Base-by-base conservation (phyloP, 2,329 filamentous ascomycete species). In the Decorospora gaudefroyi region DNA sequence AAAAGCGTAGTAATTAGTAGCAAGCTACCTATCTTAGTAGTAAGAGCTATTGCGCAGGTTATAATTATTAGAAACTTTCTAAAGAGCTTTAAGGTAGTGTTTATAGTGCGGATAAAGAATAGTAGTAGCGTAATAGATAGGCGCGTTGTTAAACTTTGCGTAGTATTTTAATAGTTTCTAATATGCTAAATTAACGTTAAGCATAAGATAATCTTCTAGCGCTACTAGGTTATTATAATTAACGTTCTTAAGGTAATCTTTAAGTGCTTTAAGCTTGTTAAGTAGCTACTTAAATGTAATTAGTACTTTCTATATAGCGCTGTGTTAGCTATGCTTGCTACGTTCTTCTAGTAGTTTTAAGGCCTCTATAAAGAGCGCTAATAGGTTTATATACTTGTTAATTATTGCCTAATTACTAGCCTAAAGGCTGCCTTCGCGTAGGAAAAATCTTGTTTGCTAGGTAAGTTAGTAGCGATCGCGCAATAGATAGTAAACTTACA, bases 241-340 rank as follows among this genome's bases (percentile, higher is more conserved):
- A 26, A 40, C 27, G 23, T 36, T 21, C 9, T 11, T 25, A n/a
- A 36, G 33, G 15, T 21, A 21, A 27, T 36, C 33, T 27, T 36
- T 36, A 8, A 25, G 19, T 15, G 9, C 21, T 36, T 36, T 15
- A 6, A 36, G 22, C 22, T 36, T 11, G n/a, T 36, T 16, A 26
- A 36, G 33, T 11, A 36, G 21, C 33, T 21, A 36, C 23, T 36
- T 21, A 36, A 36, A 36, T 12, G 33, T 36, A 25, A 26, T 26
- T 25, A 36, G 19, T 11, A 36, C 33, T 21, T 36, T 27, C 37
- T 27, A 40, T n/a, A 40, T 40, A 23, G 37, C 27, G 28, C 26
- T 27, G 16, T 40, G 37, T n/a, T 17, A 9, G 16, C 37, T 27
- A 13, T 30, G 26, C 25, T 40, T 23, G 18, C 37, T 27, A 13